phyloP scores from a whole-genome alignment of 2,329 filamentous ascomycete species.

The Sordariomycetes sp. region DNA sequence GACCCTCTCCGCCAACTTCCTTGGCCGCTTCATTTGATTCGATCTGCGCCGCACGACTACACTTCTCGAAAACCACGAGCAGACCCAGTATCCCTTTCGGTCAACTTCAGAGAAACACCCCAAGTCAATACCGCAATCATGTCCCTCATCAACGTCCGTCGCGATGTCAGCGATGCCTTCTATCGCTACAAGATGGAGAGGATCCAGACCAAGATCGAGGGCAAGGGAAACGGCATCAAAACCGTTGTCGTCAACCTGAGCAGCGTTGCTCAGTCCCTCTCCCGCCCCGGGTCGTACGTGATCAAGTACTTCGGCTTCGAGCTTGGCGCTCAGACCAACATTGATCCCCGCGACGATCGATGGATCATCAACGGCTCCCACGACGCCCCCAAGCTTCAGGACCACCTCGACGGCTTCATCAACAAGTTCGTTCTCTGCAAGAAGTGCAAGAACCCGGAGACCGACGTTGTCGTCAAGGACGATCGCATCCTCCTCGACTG shows the following conservation, averaged over 20 bases:
- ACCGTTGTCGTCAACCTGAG: constrained; percentile 93
- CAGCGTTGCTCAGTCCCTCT: constrained; percentile 85
- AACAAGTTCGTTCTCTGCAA: constrained; percentile 98
- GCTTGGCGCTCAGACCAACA: constrained; percentile 96
- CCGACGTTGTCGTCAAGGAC: constrained; percentile 90
- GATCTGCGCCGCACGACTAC: background rate
- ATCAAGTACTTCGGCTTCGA: constrained; percentile 99
- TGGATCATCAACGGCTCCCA: constrained; percentile 99
- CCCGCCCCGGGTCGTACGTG: constrained; percentile 84
- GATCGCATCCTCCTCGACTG: constrained; percentile 88
- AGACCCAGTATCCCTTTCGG: background rate
- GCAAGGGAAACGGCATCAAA: constrained; percentile 99
- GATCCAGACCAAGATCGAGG: constrained; percentile 97
- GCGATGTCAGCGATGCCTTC: constrained; percentile 96
- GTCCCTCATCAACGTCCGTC: constrained; percentile 90
- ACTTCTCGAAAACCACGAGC: background rate
- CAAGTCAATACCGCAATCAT: constrained; percentile 41
- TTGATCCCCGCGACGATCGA: constrained; percentile 91
- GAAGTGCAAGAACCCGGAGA: constrained; percentile 99
- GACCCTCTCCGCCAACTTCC: constrained; percentile 1
- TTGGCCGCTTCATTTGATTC: constrained; percentile 4
- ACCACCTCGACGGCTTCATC: constrained; percentile 97
- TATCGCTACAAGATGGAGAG: constrained; percentile 99
- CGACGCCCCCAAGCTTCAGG: constrained; percentile 89
- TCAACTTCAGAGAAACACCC: background rate